A percentile compares a stretch with the other conserved stretches of the same genome.
These are phyloP conservation scores for Parietaria judaica DNA, from an alignment of 306 rosid genomes.

Conservation along the genomic window DNA sequence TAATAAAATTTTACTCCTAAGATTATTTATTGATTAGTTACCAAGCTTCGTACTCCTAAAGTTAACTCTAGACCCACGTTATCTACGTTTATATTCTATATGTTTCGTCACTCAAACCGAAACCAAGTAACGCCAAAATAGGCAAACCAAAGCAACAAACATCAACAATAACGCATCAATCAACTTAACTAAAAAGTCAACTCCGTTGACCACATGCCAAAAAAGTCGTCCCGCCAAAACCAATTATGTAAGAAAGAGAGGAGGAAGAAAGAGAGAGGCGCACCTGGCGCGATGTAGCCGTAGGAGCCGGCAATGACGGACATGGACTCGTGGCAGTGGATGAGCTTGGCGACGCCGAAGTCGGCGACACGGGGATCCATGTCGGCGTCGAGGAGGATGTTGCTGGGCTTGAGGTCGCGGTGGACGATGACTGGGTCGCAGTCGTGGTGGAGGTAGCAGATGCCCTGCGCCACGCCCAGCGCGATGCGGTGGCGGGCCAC, in stretches of 20 bases:
- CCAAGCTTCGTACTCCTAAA: not conserved
- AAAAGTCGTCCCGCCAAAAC: not conserved
- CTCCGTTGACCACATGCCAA: not conserved
- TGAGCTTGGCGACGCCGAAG: conserved; percentile 87
- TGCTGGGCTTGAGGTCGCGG: conserved; percentile 86
- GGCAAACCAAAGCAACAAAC: not conserved
- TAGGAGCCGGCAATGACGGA: conserved; percentile 94
- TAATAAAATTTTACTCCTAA: too few relatives aligned
- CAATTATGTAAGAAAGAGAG: not conserved
- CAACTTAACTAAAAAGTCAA: conserved; percentile 12
- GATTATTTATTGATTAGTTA: too few relatives aligned
- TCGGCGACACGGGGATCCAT: conserved; percentile 96
- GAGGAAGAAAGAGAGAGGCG: not conserved
- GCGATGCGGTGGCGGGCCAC: conserved; percentile 72
- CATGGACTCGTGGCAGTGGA: conserved; percentile 79
- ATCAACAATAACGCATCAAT: not conserved
- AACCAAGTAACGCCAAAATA: conserved; percentile 1
- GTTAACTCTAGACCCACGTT: not conserved
- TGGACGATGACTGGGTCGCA: conserved; percentile 88
- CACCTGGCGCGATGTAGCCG: conserved; percentile 98
- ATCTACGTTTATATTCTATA: not conserved
- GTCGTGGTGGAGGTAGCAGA: conserved; percentile 92
- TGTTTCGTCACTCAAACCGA: conserved; percentile 13
- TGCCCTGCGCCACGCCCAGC: conserved; percentile 90
- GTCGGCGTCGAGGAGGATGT: conserved; percentile 69